Evolutionary conservation across 176 grass and related monocot genomes (phyloP), one percentile per base, ranked within the genome.

Genomic region (Areca catechu): DNA sequence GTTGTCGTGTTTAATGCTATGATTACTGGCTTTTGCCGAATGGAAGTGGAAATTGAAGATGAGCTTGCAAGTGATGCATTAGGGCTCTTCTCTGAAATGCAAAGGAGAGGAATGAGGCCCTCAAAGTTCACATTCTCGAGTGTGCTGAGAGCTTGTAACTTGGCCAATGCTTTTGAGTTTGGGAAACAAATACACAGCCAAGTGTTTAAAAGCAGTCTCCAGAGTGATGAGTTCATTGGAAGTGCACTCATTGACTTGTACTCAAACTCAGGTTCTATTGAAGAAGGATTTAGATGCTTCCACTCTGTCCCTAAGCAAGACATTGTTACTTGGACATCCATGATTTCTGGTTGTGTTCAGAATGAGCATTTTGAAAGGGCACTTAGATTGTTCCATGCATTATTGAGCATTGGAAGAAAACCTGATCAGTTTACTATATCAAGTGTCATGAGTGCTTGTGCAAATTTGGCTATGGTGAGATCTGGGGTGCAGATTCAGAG

Each of bases 1-100:
- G 70, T 88, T 60, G 77, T 93, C 20, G 76, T 81, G 58, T 88
- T 80, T 71, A 93, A 93, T 24, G 74, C 83, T 37, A 88, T 88
- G 77, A 84, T 93, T 10, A 65, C 77, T 5, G 79, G 89, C 4
- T 80, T 88, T 51, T 84, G 49, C 25, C 70, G 70, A 16, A 63
- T 52, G 19, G 79, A 84, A 59, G 61, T 53, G 37, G 62, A 54
- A 9, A 57, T 37, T 20, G 30, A 65, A 54, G 68, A 43, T 43
- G 72, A 80, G 20, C 65, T 69, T 48, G 15, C 24, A 17, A 49
- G 24, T 19, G 58, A 84, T 28, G 80, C 77, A 5, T 20, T 81
- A 16, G 18, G 4, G 5, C 28, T 93, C 22, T 93, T 83, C 55
- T 77, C 83, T 15, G 80, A 78, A 56, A 54, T 84, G 77, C 80